phyloP scores from a whole-genome alignment of 2,329 filamentous ascomycete genomes.

The Penicillium olsonii region DNA sequence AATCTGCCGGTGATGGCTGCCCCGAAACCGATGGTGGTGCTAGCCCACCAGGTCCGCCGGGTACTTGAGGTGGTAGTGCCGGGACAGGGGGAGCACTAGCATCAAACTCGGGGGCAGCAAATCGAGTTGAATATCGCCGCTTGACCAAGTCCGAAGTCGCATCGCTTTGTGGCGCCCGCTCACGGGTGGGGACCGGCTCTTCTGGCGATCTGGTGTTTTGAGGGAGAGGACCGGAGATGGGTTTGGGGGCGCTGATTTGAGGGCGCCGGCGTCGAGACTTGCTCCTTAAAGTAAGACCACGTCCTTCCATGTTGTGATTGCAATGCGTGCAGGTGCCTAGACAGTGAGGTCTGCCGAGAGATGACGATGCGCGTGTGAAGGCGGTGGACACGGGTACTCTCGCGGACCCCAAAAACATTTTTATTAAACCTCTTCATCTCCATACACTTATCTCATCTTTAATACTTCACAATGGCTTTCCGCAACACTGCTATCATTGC shows the following conservation, averaged over 20 bases:
- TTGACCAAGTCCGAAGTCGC: constrained; percentile 84
- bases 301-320: constrained; percentile 48
- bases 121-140: constrained; percentile 88
- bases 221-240: constrained; percentile 50
- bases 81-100: constrained; percentile 72
- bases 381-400: constrained; percentile 3
- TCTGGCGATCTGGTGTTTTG: constrained; percentile 40
- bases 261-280: constrained; percentile 55
- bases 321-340: constrained; percentile 8
- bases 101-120: constrained; percentile 71
- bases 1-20: constrained; percentile 52
- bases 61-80: constrained; percentile 56
- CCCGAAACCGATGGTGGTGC: constrained; percentile 45
- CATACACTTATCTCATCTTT: background rate
- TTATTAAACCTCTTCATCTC: constrained; percentile 9
- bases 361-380: background rate
- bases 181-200: constrained; percentile 35
- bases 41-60: constrained; percentile 59
- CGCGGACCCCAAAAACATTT: constrained; percentile 9
- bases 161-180: constrained; percentile 47
- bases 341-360: background rate
- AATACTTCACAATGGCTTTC: constrained; percentile 7
- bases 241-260: constrained; percentile 62
- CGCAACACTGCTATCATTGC: constrained; percentile 56
- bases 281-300: constrained; percentile 64